Percentiles rank a stretch among this genome's conserved stretches.
Conservation (phyloP, 2,329 filamentous ascomycete species). For the Colletotrichum lini region DNA sequence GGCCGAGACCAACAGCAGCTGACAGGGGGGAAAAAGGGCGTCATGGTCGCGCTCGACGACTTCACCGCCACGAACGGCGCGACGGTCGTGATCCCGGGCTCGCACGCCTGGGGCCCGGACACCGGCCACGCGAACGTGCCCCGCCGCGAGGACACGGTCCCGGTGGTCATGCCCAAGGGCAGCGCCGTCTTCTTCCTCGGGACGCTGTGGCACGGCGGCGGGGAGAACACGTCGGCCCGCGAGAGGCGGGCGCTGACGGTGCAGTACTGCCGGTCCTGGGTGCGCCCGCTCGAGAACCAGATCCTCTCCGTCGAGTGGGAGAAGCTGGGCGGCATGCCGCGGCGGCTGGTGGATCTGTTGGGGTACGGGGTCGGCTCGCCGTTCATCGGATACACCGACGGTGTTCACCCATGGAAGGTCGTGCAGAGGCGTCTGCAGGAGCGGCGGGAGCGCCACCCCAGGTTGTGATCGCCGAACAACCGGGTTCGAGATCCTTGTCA, state of each 20-base stretch:
- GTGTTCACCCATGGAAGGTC: slow-evolving; percentile 42
- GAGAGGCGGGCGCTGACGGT: slow-evolving; percentile 54
- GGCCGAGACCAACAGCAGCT: not conserved
- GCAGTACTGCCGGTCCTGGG: slow-evolving; percentile 59
- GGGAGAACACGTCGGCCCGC: slow-evolving; percentile 49
- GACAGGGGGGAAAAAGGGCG: slow-evolving; percentile 40
- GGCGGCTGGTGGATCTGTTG: slow-evolving; percentile 46
- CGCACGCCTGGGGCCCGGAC: slow-evolving; percentile 51
- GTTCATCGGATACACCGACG: slow-evolving; percentile 46
- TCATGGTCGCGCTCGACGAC: slow-evolving; percentile 50
- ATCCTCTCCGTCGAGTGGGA: slow-evolving; percentile 52
- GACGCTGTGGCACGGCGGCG: slow-evolving; percentile 56
- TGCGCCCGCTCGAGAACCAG: slow-evolving; percentile 55
- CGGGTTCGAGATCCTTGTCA: not conserved
- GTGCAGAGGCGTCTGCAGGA: slow-evolving; percentile 41
- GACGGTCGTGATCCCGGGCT: slow-evolving; percentile 53
- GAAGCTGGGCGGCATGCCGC: slow-evolving; percentile 44
- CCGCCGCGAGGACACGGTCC: slow-evolving; percentile 48
- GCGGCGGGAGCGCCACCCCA: slow-evolving; percentile 11
- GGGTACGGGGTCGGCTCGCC: slow-evolving; percentile 46
- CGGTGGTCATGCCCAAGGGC: slow-evolving; percentile 53
- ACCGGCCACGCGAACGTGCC: slow-evolving; percentile 42
- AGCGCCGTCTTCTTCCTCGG: slow-evolving; percentile 54
- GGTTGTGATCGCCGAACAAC: not conserved
- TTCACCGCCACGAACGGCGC: slow-evolving; percentile 53